Conservation (phyloP, 1,284 basidiomycete genomes). For the Xerocomus amazonicus region DNA sequence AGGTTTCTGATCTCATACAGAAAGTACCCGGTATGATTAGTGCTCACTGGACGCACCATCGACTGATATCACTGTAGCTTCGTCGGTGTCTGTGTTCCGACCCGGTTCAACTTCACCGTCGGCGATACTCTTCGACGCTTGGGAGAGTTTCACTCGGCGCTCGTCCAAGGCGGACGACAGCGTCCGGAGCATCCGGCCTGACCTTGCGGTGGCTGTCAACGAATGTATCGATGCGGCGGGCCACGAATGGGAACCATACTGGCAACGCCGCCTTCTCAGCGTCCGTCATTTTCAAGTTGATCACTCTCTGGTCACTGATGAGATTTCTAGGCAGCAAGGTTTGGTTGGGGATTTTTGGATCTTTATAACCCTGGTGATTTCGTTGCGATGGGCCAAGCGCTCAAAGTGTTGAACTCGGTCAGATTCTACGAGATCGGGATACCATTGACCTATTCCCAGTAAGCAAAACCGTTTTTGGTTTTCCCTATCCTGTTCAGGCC, state of each 20-base stretch:
- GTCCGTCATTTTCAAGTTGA: constrained; percentile 39
- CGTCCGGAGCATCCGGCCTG: constrained; percentile 83
- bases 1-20: constrained; percentile 86
- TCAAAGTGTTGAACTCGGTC: constrained; percentile 95
- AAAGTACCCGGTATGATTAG: constrained; percentile 78
- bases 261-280: constrained; percentile 85
- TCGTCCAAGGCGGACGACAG: constrained; percentile 92
- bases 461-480: constrained; percentile 21
- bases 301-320: constrained; percentile 5
- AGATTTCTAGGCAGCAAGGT: constrained; percentile 78
- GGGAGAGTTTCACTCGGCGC: constrained; percentile 80
- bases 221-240: constrained; percentile 93
- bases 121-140: constrained; percentile 90
- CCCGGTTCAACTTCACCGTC: constrained; percentile 92
- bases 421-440: constrained; percentile 91
- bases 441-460: constrained; percentile 91
- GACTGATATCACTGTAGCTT: constrained; percentile 42
- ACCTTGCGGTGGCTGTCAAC: constrained; percentile 86
- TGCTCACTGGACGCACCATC: neutral
- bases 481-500: neutral
- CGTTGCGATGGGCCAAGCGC: constrained; percentile 84
- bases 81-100: constrained; percentile 79
- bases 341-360: constrained; percentile 92
- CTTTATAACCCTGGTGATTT: constrained; percentile 89
- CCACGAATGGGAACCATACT: constrained; percentile 84